These are phyloP conservation scores for Quercus parvula DNA, from an alignment of 306 rosid genomes.

Conservation along the genomic window DNA sequence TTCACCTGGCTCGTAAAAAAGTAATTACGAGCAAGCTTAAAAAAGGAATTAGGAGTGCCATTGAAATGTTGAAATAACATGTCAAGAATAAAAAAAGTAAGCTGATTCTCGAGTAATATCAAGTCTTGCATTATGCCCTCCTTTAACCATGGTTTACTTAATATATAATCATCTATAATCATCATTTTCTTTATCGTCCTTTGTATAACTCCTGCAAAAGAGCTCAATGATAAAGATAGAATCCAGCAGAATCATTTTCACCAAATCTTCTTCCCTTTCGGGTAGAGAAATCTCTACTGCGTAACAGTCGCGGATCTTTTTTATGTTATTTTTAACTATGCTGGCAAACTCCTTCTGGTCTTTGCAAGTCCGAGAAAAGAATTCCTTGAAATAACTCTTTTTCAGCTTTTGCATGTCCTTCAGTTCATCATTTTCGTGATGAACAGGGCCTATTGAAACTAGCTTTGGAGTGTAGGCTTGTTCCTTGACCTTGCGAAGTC, in stretches of 20 bases:
- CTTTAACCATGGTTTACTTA: neutral
- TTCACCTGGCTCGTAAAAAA: rapidly evolving
- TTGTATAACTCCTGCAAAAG: neutral
- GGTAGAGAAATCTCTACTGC: neutral
- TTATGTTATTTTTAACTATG: neutral
- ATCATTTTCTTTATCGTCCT: neutral
- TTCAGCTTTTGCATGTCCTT: neutral
- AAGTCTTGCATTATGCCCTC: constrained; percentile 9
- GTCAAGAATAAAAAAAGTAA: constrained; percentile 18
- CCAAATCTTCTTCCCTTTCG: neutral
- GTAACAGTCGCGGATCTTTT: neutral
- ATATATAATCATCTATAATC: neutral
- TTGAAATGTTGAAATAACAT: neutral
- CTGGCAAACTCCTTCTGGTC: neutral
- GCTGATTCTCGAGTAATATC: constrained; percentile 31
- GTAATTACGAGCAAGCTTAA: neutral
- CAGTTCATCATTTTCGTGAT: neutral
- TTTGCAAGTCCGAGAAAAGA: neutral
- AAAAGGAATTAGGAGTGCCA: too few relatives aligned
- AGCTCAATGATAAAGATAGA: constrained; percentile 30
- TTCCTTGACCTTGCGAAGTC: neutral
- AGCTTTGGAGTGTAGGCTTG: neutral
- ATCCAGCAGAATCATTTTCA: constrained; percentile 3
- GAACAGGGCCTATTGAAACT: too few relatives aligned
- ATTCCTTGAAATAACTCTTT: neutral